These are phyloP conservation scores for Capronia epimyces DNA, from an alignment of 2,329 filamentous ascomycete genomes.

Conservation along the genomic window DNA sequence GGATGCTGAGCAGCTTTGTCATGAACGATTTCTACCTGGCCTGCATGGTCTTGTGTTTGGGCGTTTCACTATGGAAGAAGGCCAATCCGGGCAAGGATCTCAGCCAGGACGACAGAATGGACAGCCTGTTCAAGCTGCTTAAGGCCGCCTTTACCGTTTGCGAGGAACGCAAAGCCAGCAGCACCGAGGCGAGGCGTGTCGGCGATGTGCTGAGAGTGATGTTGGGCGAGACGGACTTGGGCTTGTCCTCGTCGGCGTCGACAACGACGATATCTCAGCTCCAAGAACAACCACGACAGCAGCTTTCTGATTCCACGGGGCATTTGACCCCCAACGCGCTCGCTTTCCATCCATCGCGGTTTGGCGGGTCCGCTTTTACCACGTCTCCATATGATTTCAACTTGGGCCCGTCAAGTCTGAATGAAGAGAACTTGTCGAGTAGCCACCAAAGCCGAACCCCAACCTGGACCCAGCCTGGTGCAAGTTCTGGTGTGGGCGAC, in stretches of 20 bases:
- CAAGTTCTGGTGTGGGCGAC: no score
- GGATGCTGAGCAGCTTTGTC: constrained; percentile 54
- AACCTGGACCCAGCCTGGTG: no score
- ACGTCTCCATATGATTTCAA: no score
- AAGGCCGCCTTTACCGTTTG: constrained; percentile 22
- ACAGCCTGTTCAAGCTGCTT: constrained; percentile 14
- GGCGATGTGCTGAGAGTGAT: constrained; percentile 21
- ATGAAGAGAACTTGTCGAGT: no score
- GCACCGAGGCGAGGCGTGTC: constrained; percentile 27
- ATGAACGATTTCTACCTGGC: constrained; percentile 59
- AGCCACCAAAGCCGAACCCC: no score
- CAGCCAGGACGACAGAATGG: constrained; percentile 25
- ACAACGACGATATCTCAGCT: neutral
- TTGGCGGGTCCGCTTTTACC: constrained; percentile 6
- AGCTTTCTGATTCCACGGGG: no score
- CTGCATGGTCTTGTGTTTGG: constrained; percentile 55
- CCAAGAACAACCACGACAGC: neutral
- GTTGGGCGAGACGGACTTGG: constrained; percentile 7
- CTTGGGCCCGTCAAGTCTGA: no score
- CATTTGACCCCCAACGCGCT: neutral
- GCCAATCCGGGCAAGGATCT: constrained; percentile 10
- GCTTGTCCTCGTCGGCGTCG: neutral
- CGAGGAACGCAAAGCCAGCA: constrained; percentile 21
- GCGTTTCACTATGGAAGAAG: constrained; percentile 26
- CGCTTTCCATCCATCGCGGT: neutral